Conservation (phyloP, 768 basidiomycete species). For the Baorangia bicolor region DNA sequence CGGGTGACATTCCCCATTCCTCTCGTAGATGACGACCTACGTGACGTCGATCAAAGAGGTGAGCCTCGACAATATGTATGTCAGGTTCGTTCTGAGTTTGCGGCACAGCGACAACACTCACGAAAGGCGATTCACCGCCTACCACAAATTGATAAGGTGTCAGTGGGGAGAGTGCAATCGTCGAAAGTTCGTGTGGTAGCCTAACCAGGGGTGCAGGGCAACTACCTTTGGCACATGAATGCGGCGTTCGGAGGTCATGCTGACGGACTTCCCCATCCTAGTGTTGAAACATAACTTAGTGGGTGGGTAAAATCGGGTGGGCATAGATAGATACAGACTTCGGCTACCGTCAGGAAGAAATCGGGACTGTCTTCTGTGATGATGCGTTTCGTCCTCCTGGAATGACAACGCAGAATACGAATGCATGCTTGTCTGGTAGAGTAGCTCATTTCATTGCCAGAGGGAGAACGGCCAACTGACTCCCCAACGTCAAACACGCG, state of each 20-base stretch:
- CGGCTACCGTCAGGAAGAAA: constrained; percentile 74
- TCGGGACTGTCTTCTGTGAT: constrained; percentile 78
- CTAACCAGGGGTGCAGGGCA: constrained; percentile 76
- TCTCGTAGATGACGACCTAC: constrained; percentile 55
- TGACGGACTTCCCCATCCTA: constrained; percentile 88
- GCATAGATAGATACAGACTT: constrained; percentile 44
- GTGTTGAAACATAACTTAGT: constrained; percentile 24
- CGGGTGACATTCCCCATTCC: constrained; percentile 67
- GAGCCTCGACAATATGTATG: constrained; percentile 10
- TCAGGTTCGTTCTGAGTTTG: not conserved
- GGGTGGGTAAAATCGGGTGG: not conserved
- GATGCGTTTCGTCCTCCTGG: constrained; percentile 71
- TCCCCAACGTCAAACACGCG: constrained; percentile 73
- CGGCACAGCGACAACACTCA: constrained; percentile 36
- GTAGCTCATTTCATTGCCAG: constrained; percentile 47
- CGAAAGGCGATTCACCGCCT: constrained; percentile 76
- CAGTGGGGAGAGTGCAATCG: constrained; percentile 72
- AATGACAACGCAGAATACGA: constrained; percentile 68
- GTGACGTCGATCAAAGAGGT: constrained; percentile 79
- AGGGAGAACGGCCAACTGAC: constrained; percentile 35
- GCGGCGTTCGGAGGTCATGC: constrained; percentile 73
- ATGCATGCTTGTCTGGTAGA: constrained; percentile 46
- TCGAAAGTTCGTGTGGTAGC: constrained; percentile 64
- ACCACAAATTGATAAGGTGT: constrained; percentile 85
- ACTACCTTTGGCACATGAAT: constrained; percentile 52